Evolutionary conservation across 2,329 filamentous ascomycete species (phyloP), one percentile per base, ranked within the genome.

Genomic region (Aspergillus amoenus): DNA sequence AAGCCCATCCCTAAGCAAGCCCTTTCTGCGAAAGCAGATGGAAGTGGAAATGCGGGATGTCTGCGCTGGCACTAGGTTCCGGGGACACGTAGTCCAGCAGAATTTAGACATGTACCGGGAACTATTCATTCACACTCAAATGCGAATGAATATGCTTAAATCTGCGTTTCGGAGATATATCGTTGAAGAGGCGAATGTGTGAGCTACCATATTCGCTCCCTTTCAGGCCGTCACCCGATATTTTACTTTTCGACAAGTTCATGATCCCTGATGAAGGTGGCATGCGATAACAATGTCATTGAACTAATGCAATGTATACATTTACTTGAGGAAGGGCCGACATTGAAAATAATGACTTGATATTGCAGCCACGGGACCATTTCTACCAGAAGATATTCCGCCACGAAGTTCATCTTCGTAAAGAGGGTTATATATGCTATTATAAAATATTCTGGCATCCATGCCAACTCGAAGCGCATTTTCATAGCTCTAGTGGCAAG

Each of bases 11-110:
- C 83, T 99, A 50, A 91, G 92, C 72, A 97, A 97, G 75, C 94
- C 94, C 0, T 97, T 97, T 71, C 79, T 99, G 59, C 88, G 94
- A 56, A 97, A 97, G 75, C 92, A 99, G 80, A 97, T 97, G 91
- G 94, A 99, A 76, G 78, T 91, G 60, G 91, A 92, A 72, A 97
- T 99, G 93, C 94, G 93, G 72, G 91, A 90, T 57, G 97, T 99
- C 56, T 97, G 94, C 75, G 92, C 93, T 58, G 94, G 94, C 24
- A 86, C 84, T 51, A 89, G 86, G 62, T 90, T 88, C 34, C 88
- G 86, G 68, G 82, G 84, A 53, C 83, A 85, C 18, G 90, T 99
- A 46, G 83, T 99, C 42, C 82, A 87, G 54, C 88, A 96, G 73
- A 96, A 89, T 70, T 79, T 99, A 55, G 84, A 88, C 59, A 91